A percentile compares a stretch with the other conserved stretches of the same genome.
These are phyloP conservation scores for Clarkia xantiana DNA, from an alignment of 345 rosid genomes.

Conservation along the genomic window DNA sequence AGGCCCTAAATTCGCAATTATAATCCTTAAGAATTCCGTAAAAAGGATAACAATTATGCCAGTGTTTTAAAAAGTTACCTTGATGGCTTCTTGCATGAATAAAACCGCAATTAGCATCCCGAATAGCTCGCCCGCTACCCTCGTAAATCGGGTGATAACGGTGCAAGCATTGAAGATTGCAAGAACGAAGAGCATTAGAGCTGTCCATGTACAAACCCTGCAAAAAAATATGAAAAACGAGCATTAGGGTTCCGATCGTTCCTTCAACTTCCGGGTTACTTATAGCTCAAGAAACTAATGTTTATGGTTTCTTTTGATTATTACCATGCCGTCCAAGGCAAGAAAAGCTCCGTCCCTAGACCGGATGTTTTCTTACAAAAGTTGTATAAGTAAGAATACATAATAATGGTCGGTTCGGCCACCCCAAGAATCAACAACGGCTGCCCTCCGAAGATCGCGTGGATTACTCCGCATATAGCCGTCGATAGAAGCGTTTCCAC, in stretches of 20 bases:
- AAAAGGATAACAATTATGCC: no score
- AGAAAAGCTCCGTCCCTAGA: slow-evolving; percentile 15
- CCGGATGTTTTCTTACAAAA: slow-evolving; percentile 15
- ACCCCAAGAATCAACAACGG: slow-evolving; percentile 28
- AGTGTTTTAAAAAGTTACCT: slow-evolving; percentile 10
- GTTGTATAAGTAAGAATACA: slow-evolving; percentile 22
- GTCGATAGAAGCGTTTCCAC: slow-evolving; percentile 53
- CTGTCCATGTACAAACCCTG: slow-evolving; percentile 30
- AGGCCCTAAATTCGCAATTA: slow-evolving; percentile 15
- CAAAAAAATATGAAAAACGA: neutral
- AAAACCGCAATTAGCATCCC: slow-evolving; percentile 30
- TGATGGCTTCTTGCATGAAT: slow-evolving; percentile 23
- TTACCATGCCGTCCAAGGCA: slow-evolving; percentile 37
- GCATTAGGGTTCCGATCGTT: neutral
- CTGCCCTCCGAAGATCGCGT: slow-evolving; percentile 41
- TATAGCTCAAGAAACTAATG: neutral
- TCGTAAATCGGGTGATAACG: slow-evolving; percentile 21
- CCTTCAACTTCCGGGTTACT: neutral
- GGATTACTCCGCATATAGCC: slow-evolving; percentile 43
- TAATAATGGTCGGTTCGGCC: slow-evolving; percentile 32
- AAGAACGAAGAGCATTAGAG: slow-evolving; percentile 17
- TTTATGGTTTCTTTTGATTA: neutral
- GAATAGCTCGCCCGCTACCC: slow-evolving; percentile 28
- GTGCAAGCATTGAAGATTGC: slow-evolving; percentile 25
- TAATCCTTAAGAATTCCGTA: neutral